Evolutionary conservation across 257 asterid species (phyloP), one percentile per base, ranked within the genome.

Genomic region (Solanum sejunctum): DNA sequence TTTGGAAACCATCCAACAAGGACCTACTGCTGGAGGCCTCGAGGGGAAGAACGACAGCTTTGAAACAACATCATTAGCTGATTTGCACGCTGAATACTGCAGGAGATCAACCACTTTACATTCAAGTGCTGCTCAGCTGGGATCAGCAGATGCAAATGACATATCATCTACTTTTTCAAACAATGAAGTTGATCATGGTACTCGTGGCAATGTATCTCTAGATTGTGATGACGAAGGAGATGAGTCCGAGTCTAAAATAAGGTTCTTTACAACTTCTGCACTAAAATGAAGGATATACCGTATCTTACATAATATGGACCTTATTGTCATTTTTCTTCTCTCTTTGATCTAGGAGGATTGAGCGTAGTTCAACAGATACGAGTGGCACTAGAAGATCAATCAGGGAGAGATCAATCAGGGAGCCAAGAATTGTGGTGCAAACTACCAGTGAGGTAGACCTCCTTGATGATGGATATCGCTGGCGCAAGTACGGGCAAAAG

Each of bases 401-500:
- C 82, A 89, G 94, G 91, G 97, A 95, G 89, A 90, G 94, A 91
- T 91, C 98, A 77, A 91, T 91, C 80, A 89, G 94, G 91, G 97
- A 95, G 89, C 96, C 98, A 45, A 91, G 98, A 66, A 95, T 94
- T 9, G 97, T 95, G 28, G 98, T 95, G 84, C 97, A 93, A 87
- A 94, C 99, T 47, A 93, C 91, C 9, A 95, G 99, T 85, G 99
- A 95, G 84, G 92, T 95, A 47, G 98, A 94, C 89, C 90, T 94
- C 58, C 91, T 95, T 72, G 99, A 93, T 28, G 99, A 94, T 71
- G 99, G 99, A 47, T 95, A 94, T 80, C 94, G 97, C 63, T 95
- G 99, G 99, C 98, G 98, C 80, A 95, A 95, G 85, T 95, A 95
- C 15, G 99, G 99, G 61, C 97, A 95, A 90, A 95, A 95, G 89